These are phyloP conservation scores for Fusarium sp. DNA, from an alignment of 2,329 filamentous ascomycete genomes.

Conservation along the genomic window DNA sequence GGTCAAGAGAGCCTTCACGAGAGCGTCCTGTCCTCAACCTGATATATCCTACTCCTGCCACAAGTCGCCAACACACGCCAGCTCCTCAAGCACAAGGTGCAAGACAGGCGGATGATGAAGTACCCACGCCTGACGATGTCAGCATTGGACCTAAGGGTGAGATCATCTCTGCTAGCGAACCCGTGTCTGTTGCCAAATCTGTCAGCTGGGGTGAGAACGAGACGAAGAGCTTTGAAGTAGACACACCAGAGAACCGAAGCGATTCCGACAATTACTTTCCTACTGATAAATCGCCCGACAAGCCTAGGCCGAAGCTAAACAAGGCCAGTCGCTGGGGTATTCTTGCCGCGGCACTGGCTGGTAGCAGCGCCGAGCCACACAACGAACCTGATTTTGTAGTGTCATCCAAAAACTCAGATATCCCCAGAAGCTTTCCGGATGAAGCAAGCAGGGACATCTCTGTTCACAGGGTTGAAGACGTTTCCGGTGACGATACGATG, in stretches of 20 bases:
- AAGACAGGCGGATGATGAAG: constrained; percentile 25
- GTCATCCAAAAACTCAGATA: constrained; percentile 11
- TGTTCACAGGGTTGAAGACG: constrained; percentile 29
- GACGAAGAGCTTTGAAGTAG: constrained; percentile 70
- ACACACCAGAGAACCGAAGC: constrained; percentile 62
- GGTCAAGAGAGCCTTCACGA: constrained; percentile 62
- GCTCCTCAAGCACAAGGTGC: constrained; percentile 37
- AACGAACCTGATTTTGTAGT: constrained; percentile 46
- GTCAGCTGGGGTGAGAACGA: constrained; percentile 74
- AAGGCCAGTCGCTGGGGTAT: constrained; percentile 62
- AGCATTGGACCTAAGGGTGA: constrained; percentile 55
- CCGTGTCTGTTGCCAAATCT: constrained; percentile 56
- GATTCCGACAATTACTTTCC: constrained; percentile 46
- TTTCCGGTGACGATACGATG: constrained; percentile 52
- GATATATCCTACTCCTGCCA: constrained; percentile 67
- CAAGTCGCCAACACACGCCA: constrained; percentile 57
- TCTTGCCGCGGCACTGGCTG: constrained; percentile 60
- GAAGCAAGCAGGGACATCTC: constrained; percentile 29
- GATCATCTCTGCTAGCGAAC: constrained; percentile 46
- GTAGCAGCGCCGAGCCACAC: constrained; percentile 51
- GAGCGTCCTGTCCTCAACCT: constrained; percentile 69
- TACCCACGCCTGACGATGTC: constrained; percentile 46
- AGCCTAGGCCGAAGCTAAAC: constrained; percentile 48
- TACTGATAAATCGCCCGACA: constrained; percentile 38
- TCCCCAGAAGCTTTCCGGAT: constrained; percentile 27